Base-by-base conservation (phyloP, 371 early-diverging fungal species). In the Rhizomucor miehei region DNA sequence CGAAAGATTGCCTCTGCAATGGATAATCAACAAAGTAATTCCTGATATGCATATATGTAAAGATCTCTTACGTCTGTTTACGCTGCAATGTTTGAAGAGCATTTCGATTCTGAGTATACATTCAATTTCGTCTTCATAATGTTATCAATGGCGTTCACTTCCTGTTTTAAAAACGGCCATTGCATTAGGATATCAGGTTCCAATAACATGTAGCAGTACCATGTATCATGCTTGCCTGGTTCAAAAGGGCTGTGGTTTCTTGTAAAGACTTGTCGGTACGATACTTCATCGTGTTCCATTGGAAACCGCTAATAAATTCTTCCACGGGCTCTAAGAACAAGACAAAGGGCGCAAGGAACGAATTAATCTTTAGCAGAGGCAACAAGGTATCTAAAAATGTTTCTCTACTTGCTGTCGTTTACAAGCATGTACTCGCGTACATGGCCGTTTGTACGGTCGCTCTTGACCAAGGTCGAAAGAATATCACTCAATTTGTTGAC, bases 271-370 rank as follows among this genome's bases (percentile, higher is more conserved):
- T 91, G 73, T 98, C 98, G 0, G 89, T 84, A 46, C 98, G 84
- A 69, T 94, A 98, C 71, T 95, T 96, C 87, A 93, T 88, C n/a
- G 86, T 85, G 68, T 97, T 93, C 98, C 98, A 98, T 48, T 86
- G 79, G 63, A 97, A 97, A 23, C 84, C 74, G 54, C 84, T 82
- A 16, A 96, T 68, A 56, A 88, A 96, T 46, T 88, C 79, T 56
- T 93, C 94, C 24, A 94, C 79, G 46, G 85, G 60, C 73, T 91
- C 91, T 92, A 43, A 49, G 14, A 41, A 24, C 29, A 10, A n/a
- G 6, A 37, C 10, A 48, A 6, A 16, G 20, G 9, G 21, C n/a
- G n/a, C n/a, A n/a, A n/a, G n/a, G n/a, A n/a, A n/a, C n/a, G 21
- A 6, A 34, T 40, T 23, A n/a, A 19, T 37, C 19, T 38, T 51